Evolutionary conservation across 169 alveolate species (phyloP).

Genomic region (Plasmodium knowlesi): DNA sequence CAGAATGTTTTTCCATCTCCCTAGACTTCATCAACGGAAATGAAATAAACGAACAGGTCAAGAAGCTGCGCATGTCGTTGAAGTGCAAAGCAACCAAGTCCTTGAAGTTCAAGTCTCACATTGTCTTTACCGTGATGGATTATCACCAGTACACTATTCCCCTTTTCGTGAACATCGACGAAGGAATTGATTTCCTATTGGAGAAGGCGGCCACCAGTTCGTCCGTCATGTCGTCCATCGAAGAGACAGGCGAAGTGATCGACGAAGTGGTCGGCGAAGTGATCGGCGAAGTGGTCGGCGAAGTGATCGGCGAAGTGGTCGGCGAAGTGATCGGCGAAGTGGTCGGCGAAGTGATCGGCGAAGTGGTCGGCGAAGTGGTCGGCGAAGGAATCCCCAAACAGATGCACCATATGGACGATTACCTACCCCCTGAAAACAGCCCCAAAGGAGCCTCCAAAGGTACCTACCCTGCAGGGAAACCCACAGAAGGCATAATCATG

Average conservation of each 20-base stretch:
- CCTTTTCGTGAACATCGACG: slow-evolving; percentile 39
- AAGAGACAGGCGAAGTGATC: background rate
- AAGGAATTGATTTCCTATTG: slow-evolving; percentile 37
- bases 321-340: too few relatives aligned
- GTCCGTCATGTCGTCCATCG: too few relatives aligned
- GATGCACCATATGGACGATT: background rate
- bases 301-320: too few relatives aligned
- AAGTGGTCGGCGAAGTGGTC: too few relatives aligned
- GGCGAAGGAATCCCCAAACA: too few relatives aligned
- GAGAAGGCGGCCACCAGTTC: background rate
- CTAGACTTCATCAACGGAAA: slow-evolving; percentile 22
- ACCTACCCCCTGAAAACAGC: background rate
- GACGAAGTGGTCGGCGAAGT: too few relatives aligned
- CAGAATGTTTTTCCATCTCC: slow-evolving; percentile 22
- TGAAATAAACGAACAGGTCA: slow-evolving; percentile 18
- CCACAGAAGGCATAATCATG: background rate
- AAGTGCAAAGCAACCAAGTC: slow-evolving; percentile 17
- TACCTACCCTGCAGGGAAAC: background rate
- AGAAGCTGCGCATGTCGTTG: slow-evolving; percentile 20
- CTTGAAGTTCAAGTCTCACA: slow-evolving; percentile 12
- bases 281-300: too few relatives aligned
- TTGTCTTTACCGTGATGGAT: slow-evolving; percentile 31
- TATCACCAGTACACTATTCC: slow-evolving; percentile 45
- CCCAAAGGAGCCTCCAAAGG: too few relatives aligned
- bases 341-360: too few relatives aligned